phyloP scores from a whole-genome alignment of 2,329 filamentous ascomycete species.

The Ascochyta clinopodiicola region DNA sequence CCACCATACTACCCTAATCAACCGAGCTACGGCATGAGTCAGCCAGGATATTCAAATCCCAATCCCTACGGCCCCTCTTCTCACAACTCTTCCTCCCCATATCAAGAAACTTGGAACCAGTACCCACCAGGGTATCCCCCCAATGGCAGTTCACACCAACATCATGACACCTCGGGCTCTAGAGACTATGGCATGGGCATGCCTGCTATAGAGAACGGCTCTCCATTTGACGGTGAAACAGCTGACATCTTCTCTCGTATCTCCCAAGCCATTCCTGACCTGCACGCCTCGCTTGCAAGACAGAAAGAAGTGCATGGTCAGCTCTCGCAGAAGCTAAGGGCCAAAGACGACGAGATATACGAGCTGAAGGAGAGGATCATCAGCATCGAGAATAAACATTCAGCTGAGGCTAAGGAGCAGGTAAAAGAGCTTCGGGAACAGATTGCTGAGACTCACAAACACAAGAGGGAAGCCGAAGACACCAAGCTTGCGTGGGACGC shows the following conservation, averaged over 20 bases:
- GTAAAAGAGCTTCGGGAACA: constrained; percentile 59
- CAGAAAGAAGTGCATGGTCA: constrained; percentile 61
- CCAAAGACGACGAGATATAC: constrained; percentile 61
- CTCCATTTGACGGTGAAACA: constrained; percentile 46
- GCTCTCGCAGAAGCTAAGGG: constrained; percentile 58
- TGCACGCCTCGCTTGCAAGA: constrained; percentile 49
- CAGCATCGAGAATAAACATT: constrained; percentile 57
- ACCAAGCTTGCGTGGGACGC: constrained; percentile 39
- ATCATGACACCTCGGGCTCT: constrained; percentile 47
- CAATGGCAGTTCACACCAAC: constrained; percentile 44
- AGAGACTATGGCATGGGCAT: constrained; percentile 41
- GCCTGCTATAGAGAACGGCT: constrained; percentile 39
- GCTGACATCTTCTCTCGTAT: constrained; percentile 49
- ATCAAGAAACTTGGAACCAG: constrained; percentile 46
- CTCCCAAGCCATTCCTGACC: constrained; percentile 47
- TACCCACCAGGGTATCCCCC: constrained; percentile 45
- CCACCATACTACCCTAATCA: constrained; percentile 46
- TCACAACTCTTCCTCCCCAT: constrained; percentile 46
- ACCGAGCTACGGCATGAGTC: constrained; percentile 44
- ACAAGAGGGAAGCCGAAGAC: constrained; percentile 48
- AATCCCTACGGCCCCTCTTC: constrained; percentile 44
- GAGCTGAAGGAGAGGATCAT: constrained; percentile 59
- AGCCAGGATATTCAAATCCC: constrained; percentile 40
- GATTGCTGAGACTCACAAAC: constrained; percentile 53
- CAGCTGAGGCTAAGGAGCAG: constrained; percentile 60